Percentiles rank a stretch among this genome's conserved stretches.
Evolutionary conservation across 2,329 filamentous ascomycete genomes (phyloP).

Genomic region (Zopfia rhizophila): DNA sequence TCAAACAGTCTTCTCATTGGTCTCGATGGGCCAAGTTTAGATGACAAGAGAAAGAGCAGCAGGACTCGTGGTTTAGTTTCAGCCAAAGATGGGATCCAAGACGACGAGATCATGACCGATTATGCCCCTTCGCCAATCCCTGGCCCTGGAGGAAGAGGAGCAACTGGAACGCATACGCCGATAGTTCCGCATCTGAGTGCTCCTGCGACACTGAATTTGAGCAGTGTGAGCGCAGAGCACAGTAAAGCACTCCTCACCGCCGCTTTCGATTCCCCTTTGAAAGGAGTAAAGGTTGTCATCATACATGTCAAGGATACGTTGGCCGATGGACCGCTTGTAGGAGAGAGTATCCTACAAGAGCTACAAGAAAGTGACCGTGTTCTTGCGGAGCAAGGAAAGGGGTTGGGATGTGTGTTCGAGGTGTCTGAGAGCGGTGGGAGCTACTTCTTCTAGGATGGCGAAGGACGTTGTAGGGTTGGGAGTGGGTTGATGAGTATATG

Average conservation of each 20-base stretch:
- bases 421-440: constrained; percentile 74
- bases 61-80: constrained; percentile 20
- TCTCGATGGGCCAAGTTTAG: not conserved
- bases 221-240: constrained; percentile 35
- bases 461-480: no score
- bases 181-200: no score
- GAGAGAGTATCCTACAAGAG: constrained; percentile 75
- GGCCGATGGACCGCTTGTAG: constrained; percentile 72
- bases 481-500: no score
- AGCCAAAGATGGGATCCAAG: constrained; percentile 5
- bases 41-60: constrained; percentile 24
- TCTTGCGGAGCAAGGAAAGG: constrained; percentile 60
- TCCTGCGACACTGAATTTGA: constrained; percentile 37
- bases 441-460: constrained; percentile 63
- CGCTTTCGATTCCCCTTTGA: constrained; percentile 62
- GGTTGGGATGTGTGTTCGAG: constrained; percentile 82
- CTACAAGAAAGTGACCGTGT: constrained; percentile 70
- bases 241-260: constrained; percentile 35
- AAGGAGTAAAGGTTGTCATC: constrained; percentile 81
- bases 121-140: constrained; percentile 30
- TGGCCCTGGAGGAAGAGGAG: constrained; percentile 6
- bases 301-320: constrained; percentile 95
- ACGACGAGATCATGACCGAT: constrained; percentile 44
- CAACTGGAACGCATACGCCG: no score
- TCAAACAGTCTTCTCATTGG: constrained; percentile 42